Evolutionary conservation across 2,329 filamentous ascomycete genomes (phyloP).

Genomic region (Zasmidium angulare): DNA sequence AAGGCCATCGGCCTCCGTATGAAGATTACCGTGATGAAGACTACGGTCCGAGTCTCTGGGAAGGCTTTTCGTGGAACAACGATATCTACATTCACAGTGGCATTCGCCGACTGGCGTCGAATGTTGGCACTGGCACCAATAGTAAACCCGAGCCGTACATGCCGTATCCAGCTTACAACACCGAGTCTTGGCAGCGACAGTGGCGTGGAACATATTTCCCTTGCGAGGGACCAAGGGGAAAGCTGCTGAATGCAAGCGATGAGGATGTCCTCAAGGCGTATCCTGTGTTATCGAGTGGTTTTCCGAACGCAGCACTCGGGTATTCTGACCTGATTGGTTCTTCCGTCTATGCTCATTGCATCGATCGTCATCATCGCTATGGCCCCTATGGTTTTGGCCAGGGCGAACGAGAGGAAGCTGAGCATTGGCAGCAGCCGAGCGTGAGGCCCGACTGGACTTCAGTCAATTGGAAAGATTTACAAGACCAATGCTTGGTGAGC

Average conservation of each 20-base stretch:
- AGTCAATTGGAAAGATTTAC: constrained; percentile 70
- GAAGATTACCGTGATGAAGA: constrained; percentile 42
- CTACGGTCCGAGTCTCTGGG: constrained; percentile 52
- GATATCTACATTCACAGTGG: constrained; percentile 40
- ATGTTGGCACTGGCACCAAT: constrained; percentile 8
- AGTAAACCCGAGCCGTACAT: constrained; percentile 60
- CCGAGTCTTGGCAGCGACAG: constrained; percentile 56
- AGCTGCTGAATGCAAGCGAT: constrained; percentile 53
- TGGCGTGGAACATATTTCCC: constrained; percentile 61
- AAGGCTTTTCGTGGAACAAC: constrained; percentile 44
- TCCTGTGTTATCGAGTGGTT: constrained; percentile 55
- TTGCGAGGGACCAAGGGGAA: constrained; percentile 62
- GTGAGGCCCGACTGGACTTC: constrained; percentile 57
- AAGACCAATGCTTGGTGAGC: constrained; percentile 62
- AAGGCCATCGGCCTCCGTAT: constrained; percentile 47
- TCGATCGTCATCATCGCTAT: constrained; percentile 57
- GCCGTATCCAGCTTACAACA: constrained; percentile 72
- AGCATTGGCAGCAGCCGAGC: constrained; percentile 38
- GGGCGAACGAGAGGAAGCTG: constrained; percentile 41
- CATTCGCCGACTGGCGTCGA: constrained; percentile 14
- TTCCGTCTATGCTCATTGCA: constrained; percentile 62
- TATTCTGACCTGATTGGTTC: constrained; percentile 61
- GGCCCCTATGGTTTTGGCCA: constrained; percentile 59
- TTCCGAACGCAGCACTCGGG: constrained; percentile 63
- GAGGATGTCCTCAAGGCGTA: constrained; percentile 67